Conservation (phyloP, 306 rosid species). For the Rosa lucieae region DNA sequence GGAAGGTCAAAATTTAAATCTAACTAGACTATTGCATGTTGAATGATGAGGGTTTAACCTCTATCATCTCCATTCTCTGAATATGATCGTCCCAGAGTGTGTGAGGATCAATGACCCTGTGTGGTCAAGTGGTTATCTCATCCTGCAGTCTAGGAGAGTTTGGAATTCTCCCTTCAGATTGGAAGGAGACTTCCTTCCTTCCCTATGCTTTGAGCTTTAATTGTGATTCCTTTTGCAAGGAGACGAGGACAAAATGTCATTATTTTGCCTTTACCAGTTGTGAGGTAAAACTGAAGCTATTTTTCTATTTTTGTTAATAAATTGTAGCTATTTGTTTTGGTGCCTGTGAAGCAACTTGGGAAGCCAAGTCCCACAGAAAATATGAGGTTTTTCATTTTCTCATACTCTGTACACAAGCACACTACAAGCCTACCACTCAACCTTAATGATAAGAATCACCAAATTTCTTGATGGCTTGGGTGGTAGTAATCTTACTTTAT, state of each 20-base stretch:
- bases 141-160: not conserved
- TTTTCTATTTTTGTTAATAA: not conserved
- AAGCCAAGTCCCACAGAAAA: not conserved
- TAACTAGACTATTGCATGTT: not conserved
- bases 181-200: not conserved
- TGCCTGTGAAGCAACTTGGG: constrained; percentile 4
- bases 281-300: not conserved
- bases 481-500: not conserved
- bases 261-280: not conserved
- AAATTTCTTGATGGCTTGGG: not conserved
- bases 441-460: not conserved
- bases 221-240: not conserved
- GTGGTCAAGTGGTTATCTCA: not conserved
- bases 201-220: not conserved
- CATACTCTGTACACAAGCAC: too few relatives aligned
- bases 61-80: not conserved
- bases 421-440: too few relatives aligned
- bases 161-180: not conserved
- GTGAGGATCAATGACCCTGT: not conserved
- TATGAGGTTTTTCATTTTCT: not conserved
- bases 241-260: not conserved
- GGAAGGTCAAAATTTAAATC: not conserved
- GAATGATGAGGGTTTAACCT: not conserved
- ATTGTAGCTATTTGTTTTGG: not conserved
- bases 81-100: not conserved